These are phyloP conservation scores for Peronospora farinosa DNA, from an alignment of 352 stramenopile species.

Conservation along the genomic window DNA sequence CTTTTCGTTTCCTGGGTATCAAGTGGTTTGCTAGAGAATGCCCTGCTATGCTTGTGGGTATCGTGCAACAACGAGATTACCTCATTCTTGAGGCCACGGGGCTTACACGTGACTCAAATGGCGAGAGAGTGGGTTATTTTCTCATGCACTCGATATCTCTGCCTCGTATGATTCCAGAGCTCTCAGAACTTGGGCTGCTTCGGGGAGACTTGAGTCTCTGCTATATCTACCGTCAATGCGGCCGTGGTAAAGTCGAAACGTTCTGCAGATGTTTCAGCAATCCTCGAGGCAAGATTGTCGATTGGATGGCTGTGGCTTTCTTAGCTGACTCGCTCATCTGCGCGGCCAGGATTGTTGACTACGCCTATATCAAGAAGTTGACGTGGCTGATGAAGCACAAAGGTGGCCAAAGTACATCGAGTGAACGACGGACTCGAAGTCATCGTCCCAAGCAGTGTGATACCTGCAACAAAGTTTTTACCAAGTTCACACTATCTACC, in stretches of 20 bases:
- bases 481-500: conserved; percentile 14
- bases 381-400: conserved; percentile 41
- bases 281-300: conserved; percentile 36
- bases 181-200: conserved; percentile 37
- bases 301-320: conserved; percentile 34
- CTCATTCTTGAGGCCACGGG: conserved; percentile 44
- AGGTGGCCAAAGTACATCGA: background rate
- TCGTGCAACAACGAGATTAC: conserved; percentile 43
- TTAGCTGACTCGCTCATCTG: conserved; percentile 36
- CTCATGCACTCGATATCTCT: conserved; percentile 49
- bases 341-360: conserved; percentile 36
- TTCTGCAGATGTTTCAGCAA: conserved; percentile 52
- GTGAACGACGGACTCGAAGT: background rate
- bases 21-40: conserved; percentile 56
- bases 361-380: conserved; percentile 55
- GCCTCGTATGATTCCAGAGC: conserved; percentile 22
- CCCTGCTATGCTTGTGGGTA: conserved; percentile 30
- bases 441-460: conserved; percentile 24
- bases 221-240: conserved; percentile 36
- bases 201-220: conserved; percentile 43
- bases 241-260: conserved; percentile 24
- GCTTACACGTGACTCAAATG: conserved; percentile 28
- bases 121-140: conserved; percentile 37
- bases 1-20: conserved; percentile 42
- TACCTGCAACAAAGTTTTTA: conserved; percentile 14